Evolutionary conservation across 2,329 filamentous ascomycete species (phyloP).

Genomic region (Ophiostoma perfectum): DNA sequence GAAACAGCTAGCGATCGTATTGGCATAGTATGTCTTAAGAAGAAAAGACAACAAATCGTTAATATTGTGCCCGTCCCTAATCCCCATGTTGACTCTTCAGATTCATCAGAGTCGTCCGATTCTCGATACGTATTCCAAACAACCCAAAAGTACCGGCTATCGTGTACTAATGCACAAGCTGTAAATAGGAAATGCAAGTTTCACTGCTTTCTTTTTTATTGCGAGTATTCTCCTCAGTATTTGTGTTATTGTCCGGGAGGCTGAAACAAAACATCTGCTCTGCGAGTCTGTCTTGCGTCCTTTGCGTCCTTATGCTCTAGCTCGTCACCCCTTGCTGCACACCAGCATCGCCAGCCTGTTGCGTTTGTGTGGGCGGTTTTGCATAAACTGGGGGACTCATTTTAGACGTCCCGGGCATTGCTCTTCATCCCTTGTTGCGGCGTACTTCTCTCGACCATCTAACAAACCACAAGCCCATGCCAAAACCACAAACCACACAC

Average conservation of each 20-base stretch:
- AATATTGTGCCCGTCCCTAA: neutral
- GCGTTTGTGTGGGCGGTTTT: no score
- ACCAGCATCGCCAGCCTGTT: no score
- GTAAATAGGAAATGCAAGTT: constrained; percentile 14
- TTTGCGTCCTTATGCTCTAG: no score
- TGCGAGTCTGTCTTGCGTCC: no score
- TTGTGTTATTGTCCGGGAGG: neutral
- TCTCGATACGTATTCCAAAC: no score
- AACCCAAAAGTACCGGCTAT: constrained; percentile 8
- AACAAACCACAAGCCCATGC: no score
- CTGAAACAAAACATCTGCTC: no score
- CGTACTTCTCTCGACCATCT: neutral
- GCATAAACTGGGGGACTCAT: neutral
- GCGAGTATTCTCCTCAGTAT: neutral
- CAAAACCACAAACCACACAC: neutral
- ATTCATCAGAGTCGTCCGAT: no score
- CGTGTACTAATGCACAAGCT: constrained; percentile 7
- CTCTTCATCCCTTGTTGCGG: constrained; percentile 9
- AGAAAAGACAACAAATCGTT: neutral
- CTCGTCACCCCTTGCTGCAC: no score
- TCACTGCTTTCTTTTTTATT: neutral
- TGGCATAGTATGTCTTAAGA: neutral
- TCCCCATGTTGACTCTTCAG: neutral
- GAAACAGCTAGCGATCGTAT: neutral
- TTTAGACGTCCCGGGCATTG: neutral